phyloP scores from a whole-genome alignment of 768 basidiomycete genomes.

The Lactifluus echinatus region DNA sequence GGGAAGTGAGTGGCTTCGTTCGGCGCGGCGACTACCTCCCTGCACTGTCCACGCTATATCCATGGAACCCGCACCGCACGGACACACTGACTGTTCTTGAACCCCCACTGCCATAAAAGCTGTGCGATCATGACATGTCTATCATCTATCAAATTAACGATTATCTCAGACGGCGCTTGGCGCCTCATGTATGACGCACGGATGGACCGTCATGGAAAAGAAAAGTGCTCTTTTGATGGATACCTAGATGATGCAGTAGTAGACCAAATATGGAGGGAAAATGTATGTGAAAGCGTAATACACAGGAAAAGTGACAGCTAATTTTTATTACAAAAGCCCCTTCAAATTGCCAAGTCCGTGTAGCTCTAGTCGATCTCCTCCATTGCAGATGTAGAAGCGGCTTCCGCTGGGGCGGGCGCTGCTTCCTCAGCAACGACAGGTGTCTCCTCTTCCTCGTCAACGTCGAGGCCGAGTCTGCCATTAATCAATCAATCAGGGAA shows the following conservation, averaged over 20 bases:
- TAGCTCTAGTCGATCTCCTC: conserved; percentile 84
- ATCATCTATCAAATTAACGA: neutral
- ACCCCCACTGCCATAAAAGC: neutral
- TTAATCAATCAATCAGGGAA: conserved; percentile 17
- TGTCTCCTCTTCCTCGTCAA: conserved; percentile 46
- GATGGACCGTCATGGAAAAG: neutral
- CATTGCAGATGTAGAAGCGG: conserved; percentile 75
- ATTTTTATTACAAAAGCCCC: conserved; percentile 9
- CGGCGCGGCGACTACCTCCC: conserved; percentile 1
- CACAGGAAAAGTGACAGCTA: conserved; percentile 4
- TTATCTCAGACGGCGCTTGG: neutral
- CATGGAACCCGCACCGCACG: neutral
- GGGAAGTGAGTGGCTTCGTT: neutral
- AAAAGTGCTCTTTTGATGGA: conserved; percentile 11
- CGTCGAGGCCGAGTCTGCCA: conserved; percentile 78
- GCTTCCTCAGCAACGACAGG: conserved; percentile 38
- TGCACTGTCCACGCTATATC: neutral
- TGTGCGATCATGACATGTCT: neutral
- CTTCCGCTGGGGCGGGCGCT: conserved; percentile 46
- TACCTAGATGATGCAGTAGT: conserved; percentile 14
- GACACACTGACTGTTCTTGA: neutral
- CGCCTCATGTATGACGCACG: neutral
- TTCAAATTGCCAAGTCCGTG: conserved; percentile 1
- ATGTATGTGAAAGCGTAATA: conserved; percentile 12
- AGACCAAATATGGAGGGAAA: conserved; percentile 3